A percentile compares a stretch with the other conserved stretches of the same genome.
phyloP scores from a whole-genome alignment of 768 basidiomycete genomes.

The Hypsizygus marmoreus region DNA sequence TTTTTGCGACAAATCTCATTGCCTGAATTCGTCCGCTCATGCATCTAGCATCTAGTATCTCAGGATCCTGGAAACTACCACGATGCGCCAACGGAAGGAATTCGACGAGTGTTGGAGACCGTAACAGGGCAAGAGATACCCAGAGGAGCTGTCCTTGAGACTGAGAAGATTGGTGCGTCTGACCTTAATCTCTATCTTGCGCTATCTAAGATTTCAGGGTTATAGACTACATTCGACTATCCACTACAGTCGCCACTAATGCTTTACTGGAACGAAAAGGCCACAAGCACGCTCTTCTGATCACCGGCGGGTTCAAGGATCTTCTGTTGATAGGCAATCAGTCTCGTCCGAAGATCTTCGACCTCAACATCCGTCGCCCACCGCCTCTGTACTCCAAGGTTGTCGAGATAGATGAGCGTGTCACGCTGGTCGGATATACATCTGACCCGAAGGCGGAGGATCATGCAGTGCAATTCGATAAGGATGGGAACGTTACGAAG shows the following conservation, averaged over 20 bases:
- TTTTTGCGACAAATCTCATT: background rate
- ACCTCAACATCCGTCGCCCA: constrained; percentile 84
- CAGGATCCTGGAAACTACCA: constrained; percentile 86
- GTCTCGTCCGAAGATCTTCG: constrained; percentile 92
- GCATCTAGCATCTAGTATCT: constrained; percentile 56
- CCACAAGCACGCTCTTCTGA: constrained; percentile 85
- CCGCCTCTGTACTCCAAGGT: constrained; percentile 77
- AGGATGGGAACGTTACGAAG: constrained; percentile 62
- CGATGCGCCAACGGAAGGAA: constrained; percentile 95
- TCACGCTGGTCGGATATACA: constrained; percentile 91
- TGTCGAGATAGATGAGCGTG: constrained; percentile 84
- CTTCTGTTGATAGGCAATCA: constrained; percentile 94
- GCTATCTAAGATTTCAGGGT: constrained; percentile 3
- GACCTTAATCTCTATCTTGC: background rate
- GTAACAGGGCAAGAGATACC: constrained; percentile 70
- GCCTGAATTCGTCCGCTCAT: background rate
- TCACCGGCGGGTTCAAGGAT: constrained; percentile 91
- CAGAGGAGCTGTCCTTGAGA: constrained; percentile 66
- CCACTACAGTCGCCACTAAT: constrained; percentile 96
- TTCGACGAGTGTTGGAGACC: constrained; percentile 80
- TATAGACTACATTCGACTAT: constrained; percentile 86
- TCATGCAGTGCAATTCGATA: constrained; percentile 76
- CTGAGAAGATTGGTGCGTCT: constrained; percentile 77
- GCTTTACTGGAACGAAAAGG: constrained; percentile 95
- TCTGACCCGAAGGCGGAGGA: constrained; percentile 82